Percentiles rank a stretch among this genome's conserved stretches.
phyloP scores from a whole-genome alignment of 768 basidiomycete genomes.

The Collybia nuda region DNA sequence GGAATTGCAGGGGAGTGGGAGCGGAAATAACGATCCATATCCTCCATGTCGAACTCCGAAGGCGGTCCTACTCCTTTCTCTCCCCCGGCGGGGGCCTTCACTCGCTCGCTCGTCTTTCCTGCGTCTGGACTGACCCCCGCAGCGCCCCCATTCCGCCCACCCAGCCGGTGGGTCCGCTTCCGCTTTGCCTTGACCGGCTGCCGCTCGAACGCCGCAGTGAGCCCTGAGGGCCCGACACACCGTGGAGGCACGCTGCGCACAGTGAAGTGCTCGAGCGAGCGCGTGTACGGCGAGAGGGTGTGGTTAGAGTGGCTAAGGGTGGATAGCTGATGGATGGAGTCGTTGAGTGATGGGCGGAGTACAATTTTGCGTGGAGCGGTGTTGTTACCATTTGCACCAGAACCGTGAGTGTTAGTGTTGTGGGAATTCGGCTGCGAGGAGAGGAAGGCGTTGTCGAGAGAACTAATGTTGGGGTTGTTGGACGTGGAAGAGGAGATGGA shows the following conservation, averaged over 20 bases:
- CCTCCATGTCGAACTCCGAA: conserved; percentile 59
- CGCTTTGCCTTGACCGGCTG: conserved; percentile 71
- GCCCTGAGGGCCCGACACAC: conserved; percentile 19
- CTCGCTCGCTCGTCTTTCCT: neutral
- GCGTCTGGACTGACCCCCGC: neutral
- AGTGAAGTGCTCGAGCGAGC: conserved; percentile 87
- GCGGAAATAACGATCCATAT: conserved; percentile 77
- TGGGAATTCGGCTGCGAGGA: neutral
- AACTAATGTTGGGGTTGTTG: neutral
- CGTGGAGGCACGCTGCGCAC: conserved; percentile 85
- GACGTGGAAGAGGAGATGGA: conserved; percentile 30
- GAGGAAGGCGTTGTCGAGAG: neutral
- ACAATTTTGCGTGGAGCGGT: conserved; percentile 50
- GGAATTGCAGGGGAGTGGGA: conserved; percentile 3
- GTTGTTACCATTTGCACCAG: conserved; percentile 18
- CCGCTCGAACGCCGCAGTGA: conserved; percentile 30
- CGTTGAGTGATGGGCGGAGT: conserved; percentile 62
- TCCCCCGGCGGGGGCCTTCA: conserved; percentile 5
- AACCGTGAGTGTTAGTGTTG: neutral
- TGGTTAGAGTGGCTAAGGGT: conserved; percentile 89
- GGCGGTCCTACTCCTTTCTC: conserved; percentile 26
- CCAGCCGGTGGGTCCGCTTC: conserved; percentile 68
- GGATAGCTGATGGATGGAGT: conserved; percentile 81
- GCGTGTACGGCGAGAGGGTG: conserved; percentile 92
- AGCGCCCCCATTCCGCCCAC: conserved; percentile 27